Evolutionary conservation across 495 filamentous ascomycete species (phyloP), one percentile per base, ranked within the genome.

Genomic region (Astrothelium subdiscretum): DNA sequence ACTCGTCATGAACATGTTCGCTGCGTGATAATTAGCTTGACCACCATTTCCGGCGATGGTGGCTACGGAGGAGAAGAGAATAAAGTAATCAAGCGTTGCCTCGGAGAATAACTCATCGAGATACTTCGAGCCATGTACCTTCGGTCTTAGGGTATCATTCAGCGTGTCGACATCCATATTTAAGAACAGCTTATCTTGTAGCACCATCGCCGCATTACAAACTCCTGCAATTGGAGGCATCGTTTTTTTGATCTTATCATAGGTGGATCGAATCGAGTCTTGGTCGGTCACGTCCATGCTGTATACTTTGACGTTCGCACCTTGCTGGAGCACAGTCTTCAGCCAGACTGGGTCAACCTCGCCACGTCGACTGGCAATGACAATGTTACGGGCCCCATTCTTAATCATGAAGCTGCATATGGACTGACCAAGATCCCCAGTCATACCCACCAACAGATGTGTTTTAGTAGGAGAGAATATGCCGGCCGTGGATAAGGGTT

Each of bases 1-100:
- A 29, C 51, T n/a, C 52, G 59, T 22, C 18, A 32, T 20, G 48
- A 24, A 62, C n/a, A 24, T 13, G 51, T 62, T 62, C n/a, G 44
- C 60, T 24, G 60, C 60, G 52, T n/a, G 4, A 44, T 62, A 62
- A 22, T 58, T 59, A 5, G 60, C 51, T 32, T 62, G 60, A 20
- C n/a, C 42, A 51, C 4, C 6, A 24, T 8, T n/a, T 22, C 60
- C 60, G 18, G 59, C 20, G 13, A 62, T 27, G 3, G 18, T 29
- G 22, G 22, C 12, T 6, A 62, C 13, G 18, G 60, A 62, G 6
- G 60, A 62, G 42, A 62, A 44, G 10, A 59, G 15, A 20, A 58
- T 29, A 27, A 62, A 62, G 44, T 60, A 62, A 44, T 62, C 60
- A 6, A 62, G 60, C 20, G 57, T n/a, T 11, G 15, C 8, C 15